Percentiles rank a stretch among this genome's conserved stretches.
Evolutionary conservation across 2,329 filamentous ascomycete species (phyloP).

Genomic region (Alternaria angustiovoidea): DNA sequence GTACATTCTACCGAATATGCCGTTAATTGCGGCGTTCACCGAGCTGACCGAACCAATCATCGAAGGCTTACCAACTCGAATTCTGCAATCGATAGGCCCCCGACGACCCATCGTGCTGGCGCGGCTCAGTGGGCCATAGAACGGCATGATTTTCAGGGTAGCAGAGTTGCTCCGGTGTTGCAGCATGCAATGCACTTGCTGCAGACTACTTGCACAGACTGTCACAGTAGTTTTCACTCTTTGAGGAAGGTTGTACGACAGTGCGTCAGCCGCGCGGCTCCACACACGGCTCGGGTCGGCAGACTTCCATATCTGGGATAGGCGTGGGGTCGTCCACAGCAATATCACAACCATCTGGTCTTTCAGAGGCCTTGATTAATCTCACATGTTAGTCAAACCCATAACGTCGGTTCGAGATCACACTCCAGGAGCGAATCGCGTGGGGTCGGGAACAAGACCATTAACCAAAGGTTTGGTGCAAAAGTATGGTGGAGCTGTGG

Average conservation of each 20-base stretch:
- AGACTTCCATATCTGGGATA: conserved; percentile 10
- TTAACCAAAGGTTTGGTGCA: background rate
- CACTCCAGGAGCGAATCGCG: background rate
- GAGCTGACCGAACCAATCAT: background rate
- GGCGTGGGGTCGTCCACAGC: background rate
- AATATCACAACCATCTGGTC: background rate
- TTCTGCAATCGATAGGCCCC: conserved; percentile 1
- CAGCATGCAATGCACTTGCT: conserved; percentile 13
- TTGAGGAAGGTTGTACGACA: conserved; percentile 11
- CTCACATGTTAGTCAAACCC: background rate
- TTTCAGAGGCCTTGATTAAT: background rate
- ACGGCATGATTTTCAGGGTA: conserved; percentile 4
- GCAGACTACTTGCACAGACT: background rate
- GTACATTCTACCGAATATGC: background rate
- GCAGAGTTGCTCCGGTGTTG: conserved; percentile 5
- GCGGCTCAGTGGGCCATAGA: background rate
- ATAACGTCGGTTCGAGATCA: background rate
- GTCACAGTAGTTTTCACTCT: conserved; percentile 1
- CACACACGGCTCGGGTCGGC: conserved; percentile 21
- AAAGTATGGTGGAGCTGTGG: background rate
- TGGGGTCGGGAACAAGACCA: background rate
- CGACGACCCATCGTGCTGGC: background rate
- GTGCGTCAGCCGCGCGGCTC: conserved; percentile 21
- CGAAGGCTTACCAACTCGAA: background rate
- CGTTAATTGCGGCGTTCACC: conserved; percentile 1